phyloP scores from a whole-genome alignment of 768 basidiomycete species.

The Boletus coccyginus region DNA sequence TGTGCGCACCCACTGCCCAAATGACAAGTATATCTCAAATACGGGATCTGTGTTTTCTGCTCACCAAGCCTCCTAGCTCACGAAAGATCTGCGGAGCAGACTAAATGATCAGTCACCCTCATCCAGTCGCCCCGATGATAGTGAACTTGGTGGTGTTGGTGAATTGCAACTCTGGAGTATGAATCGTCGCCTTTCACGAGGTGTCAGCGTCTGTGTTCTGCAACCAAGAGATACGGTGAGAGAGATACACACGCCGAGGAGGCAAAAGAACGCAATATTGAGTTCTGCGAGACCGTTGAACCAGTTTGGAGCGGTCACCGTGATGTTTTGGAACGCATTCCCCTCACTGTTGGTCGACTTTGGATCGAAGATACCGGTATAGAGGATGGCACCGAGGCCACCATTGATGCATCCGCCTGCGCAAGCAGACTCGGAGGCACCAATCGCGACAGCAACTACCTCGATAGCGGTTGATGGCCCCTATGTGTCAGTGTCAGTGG shows the following conservation, averaged over 20 bases:
- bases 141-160: too few relatives aligned
- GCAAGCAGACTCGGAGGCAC: background rate
- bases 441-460: constrained; percentile 12
- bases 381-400: constrained; percentile 1
- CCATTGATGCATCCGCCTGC: accelerated
- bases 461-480: accelerated
- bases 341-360: background rate
- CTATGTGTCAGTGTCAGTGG: background rate
- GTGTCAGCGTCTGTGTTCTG: background rate
- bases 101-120: too few relatives aligned
- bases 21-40: too few relatives aligned
- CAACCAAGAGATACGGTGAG: background rate
- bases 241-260: constrained; percentile 1
- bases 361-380: background rate
- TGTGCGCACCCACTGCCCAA: too few relatives aligned
- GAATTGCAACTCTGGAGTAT: too few relatives aligned
- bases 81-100: too few relatives aligned
- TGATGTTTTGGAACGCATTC: background rate
- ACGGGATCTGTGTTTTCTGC: too few relatives aligned
- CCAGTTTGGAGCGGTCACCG: background rate
- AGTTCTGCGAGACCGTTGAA: background rate
- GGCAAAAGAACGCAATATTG: background rate
- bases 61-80: too few relatives aligned
- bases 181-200: background rate
- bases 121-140: too few relatives aligned